Percentiles rank a stretch among this genome's conserved stretches.
phyloP scores from a whole-genome alignment of 768 basidiomycete species.

The Pleurotus platypus region DNA sequence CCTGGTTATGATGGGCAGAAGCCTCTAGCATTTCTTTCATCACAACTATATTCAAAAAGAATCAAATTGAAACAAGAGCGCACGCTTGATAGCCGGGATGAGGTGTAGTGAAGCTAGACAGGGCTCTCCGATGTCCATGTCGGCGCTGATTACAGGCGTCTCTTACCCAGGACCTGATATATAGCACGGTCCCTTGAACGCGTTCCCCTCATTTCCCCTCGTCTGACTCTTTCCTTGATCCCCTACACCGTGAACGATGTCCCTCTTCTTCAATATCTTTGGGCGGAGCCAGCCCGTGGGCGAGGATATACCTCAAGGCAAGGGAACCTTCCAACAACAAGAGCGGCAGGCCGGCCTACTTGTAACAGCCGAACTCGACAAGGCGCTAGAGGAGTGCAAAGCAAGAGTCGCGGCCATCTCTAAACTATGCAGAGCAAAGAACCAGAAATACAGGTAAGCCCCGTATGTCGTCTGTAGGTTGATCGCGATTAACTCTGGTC shows the following conservation, averaged over 20 bases:
- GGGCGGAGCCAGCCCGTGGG: too few relatives aligned
- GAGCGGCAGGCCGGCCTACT: constrained; percentile 26
- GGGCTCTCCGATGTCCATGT: constrained; percentile 2
- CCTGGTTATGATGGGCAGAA: too few relatives aligned
- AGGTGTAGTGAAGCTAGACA: too few relatives aligned
- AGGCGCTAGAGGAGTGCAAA: constrained; percentile 42
- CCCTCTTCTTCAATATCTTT: background rate
- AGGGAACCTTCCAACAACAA: background rate
- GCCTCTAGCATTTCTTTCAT: too few relatives aligned
- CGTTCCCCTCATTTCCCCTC: too few relatives aligned
- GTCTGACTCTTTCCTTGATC: background rate
- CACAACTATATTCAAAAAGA: too few relatives aligned
- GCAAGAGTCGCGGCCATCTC: constrained; percentile 42
- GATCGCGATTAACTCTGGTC: background rate
- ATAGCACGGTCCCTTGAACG: background rate
- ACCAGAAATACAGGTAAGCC: constrained; percentile 47
- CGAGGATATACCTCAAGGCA: background rate
- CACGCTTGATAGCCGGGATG: too few relatives aligned
- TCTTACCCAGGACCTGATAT: background rate
- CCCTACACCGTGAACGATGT: background rate
- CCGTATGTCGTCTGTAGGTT: background rate
- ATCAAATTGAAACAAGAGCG: too few relatives aligned
- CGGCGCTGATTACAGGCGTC: background rate
- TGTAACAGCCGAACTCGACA: constrained; percentile 41
- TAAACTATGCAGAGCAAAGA: constrained; percentile 39